Conservation (phyloP, 139 green algal species). For the Ettlia oleoabundans region DNA sequence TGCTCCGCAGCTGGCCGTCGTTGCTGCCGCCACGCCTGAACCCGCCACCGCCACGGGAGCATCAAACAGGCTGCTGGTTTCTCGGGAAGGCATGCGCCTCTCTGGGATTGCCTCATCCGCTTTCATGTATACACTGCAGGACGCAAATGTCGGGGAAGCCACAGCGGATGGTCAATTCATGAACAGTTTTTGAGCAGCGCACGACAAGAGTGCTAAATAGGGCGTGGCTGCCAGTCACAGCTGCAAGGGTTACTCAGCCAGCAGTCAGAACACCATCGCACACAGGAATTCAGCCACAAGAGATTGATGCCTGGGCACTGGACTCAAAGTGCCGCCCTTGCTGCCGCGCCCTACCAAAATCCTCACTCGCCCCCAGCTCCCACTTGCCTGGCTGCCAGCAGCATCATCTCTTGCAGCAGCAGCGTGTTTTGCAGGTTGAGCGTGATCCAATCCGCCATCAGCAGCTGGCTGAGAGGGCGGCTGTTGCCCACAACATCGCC, state of each 20-base stretch:
- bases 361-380: too few species aligned
- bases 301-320: too few species aligned
- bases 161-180: not conserved
- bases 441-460: constrained; percentile 43
- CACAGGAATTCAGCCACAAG: too few species aligned
- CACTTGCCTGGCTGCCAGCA: constrained; percentile 20
- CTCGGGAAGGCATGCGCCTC: constrained; percentile 7
- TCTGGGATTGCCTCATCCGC: not conserved
- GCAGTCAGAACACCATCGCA: too few species aligned
- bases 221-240: too few species aligned
- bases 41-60: not conserved
- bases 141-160: not conserved
- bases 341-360: not conserved
- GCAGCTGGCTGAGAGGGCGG: constrained; percentile 11
- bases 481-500: too few species aligned
- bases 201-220: too few species aligned
- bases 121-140: constrained; percentile 16
- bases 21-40: not conserved
- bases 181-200: too few species aligned
- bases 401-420: constrained; percentile 14
- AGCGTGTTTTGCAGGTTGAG: constrained; percentile 7
- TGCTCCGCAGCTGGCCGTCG: not conserved
- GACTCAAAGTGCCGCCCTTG: not conserved
- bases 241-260: too few species aligned
- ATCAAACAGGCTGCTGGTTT: constrained; percentile 9